phyloP scores from a whole-genome alignment of 495 filamentous ascomycete species.

The Cercophora newfieldiana region DNA sequence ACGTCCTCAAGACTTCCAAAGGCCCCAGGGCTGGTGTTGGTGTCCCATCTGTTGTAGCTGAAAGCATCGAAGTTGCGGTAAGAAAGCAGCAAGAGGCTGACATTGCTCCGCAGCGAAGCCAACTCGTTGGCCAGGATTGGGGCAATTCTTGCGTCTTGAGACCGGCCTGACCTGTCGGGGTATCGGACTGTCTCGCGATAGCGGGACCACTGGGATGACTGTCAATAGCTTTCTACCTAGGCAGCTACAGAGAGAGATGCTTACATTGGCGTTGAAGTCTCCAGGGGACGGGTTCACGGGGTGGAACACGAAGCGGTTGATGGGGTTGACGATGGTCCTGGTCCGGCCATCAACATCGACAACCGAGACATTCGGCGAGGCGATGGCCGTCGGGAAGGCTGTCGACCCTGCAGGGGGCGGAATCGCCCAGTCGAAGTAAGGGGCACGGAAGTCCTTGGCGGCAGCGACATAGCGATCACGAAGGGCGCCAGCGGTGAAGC shows the following conservation, averaged over 20 bases:
- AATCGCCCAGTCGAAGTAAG: slow-evolving; percentile 61
- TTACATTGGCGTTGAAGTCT: slow-evolving; percentile 24
- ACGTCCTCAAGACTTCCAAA: slow-evolving; percentile 62
- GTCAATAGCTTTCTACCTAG: background rate
- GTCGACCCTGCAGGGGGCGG: slow-evolving; percentile 27
- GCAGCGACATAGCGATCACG: slow-evolving; percentile 43
- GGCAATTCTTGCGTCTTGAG: slow-evolving; percentile 47
- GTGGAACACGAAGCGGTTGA: slow-evolving; percentile 40
- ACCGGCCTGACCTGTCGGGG: slow-evolving; percentile 22
- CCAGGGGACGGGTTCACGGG: slow-evolving; percentile 26
- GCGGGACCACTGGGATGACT: slow-evolving; percentile 26
- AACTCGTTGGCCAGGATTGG: slow-evolving; percentile 47
- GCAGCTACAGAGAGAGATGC: background rate
- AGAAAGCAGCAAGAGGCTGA: slow-evolving; percentile 58
- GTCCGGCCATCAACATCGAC: slow-evolving; percentile 36
- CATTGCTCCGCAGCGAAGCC: slow-evolving; percentile 42
- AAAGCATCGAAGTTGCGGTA: slow-evolving; percentile 57
- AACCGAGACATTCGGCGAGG: slow-evolving; percentile 38
- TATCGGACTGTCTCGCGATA: slow-evolving; percentile 30
- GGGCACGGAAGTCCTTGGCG: slow-evolving; percentile 50
- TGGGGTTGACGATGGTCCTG: slow-evolving; percentile 36
- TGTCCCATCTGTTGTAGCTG: slow-evolving; percentile 57
- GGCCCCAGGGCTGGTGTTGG: slow-evolving; percentile 33
- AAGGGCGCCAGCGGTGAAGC: slow-evolving; percentile 49
- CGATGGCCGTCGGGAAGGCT: slow-evolving; percentile 36